Evolutionary conservation across 129 eudicot genomes (phyloP).

Genomic region (Logfia minima): DNA sequence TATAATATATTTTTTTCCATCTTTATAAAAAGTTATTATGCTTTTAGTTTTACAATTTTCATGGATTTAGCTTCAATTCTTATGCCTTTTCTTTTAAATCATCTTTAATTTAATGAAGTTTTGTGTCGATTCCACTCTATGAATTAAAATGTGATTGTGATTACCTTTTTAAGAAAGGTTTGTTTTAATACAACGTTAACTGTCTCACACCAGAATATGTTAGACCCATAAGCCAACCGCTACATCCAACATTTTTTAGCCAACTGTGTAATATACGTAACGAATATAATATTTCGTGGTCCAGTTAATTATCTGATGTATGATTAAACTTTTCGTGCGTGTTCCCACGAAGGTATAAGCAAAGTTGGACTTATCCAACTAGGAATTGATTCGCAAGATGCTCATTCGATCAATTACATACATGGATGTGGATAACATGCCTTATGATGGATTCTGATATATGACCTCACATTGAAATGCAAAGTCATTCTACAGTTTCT

Average conservation of each 20-base stretch:
- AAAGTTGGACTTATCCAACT: constrained; percentile 33
- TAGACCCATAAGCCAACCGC: no score
- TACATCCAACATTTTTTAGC: no score
- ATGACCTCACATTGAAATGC: no score
- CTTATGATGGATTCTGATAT: not conserved
- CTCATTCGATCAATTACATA: not conserved
- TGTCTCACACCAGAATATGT: no score
- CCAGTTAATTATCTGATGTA: constrained; percentile 4
- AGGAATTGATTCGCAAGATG: constrained; percentile 2
- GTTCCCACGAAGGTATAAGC: constrained; percentile 26
- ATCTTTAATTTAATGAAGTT: not conserved
- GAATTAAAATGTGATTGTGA: no score
- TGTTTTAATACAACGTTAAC: no score
- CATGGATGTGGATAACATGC: not conserved
- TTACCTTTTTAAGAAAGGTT: no score
- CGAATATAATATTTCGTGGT: constrained; percentile 19
- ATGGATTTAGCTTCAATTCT: not conserved
- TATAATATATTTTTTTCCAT: not conserved
- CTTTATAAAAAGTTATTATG: not conserved
- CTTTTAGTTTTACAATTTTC: constrained; percentile 18
- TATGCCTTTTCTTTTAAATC: not conserved
- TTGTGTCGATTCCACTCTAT: not conserved
- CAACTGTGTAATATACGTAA: not conserved
- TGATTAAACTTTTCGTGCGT: constrained; percentile 13
- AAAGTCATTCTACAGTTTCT: not conserved